These are phyloP conservation scores for Colletotrichum sp. DNA, from an alignment of 2,329 filamentous ascomycete genomes.

Conservation along the genomic window DNA sequence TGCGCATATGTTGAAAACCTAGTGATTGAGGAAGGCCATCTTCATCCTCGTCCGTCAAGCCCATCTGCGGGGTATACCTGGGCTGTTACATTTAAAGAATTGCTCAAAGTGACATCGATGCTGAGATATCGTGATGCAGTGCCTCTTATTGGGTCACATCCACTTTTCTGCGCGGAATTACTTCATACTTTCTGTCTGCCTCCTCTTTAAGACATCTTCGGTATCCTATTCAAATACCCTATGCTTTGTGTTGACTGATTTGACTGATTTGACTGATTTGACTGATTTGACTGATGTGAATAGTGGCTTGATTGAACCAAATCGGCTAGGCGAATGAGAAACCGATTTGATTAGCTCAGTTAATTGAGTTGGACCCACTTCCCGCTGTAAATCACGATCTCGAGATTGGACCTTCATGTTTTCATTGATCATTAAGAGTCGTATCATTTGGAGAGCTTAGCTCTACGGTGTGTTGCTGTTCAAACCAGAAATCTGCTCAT, in stretches of 20 bases:
- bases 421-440: background rate
- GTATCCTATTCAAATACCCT: background rate
- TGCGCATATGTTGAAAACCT: background rate
- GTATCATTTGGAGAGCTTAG: background rate
- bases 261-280: background rate
- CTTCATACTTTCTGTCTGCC: background rate
- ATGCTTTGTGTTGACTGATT: background rate
- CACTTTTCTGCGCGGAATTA: background rate
- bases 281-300: no score
- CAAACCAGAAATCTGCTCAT: background rate
- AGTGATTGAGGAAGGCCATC: background rate
- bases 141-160: background rate
- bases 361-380: rapidly evolving
- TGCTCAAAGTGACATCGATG: background rate
- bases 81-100: background rate
- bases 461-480: background rate
- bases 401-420: rapidly evolving
- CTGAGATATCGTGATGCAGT: background rate
- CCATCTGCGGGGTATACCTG: background rate
- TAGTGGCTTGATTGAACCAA: background rate
- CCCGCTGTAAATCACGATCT: background rate
- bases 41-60: background rate
- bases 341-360: background rate
- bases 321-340: background rate
- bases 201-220: background rate